Base-by-base conservation (phyloP, 2,329 filamentous ascomycete species). In the Epichloe bromicola region DNA sequence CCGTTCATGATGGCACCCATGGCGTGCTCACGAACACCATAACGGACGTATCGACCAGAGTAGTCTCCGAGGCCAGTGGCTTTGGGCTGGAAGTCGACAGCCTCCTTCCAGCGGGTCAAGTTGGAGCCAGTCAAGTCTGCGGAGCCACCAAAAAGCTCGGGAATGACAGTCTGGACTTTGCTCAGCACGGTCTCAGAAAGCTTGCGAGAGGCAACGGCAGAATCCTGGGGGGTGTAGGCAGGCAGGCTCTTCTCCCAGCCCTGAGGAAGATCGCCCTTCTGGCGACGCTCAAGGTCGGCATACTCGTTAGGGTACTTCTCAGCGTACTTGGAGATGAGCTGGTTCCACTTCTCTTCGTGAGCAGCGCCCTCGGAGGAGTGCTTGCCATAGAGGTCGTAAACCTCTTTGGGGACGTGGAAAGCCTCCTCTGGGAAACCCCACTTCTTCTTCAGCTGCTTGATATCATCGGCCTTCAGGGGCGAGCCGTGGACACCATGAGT, bases 101-200 rank as follows among this genome's bases (percentile, higher is more conserved):
- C 91, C 51, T 82, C 80, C 86, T 97, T 98, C 89, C 90, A 96
- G 69, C 90, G 84, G 61, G 93, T 98, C 76, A 97, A 85, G 82
- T 98, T 98, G 68, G 93, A 97, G 67, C 88, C 88, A 68, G 93
- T 98, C 78, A 98, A 72, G 79, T 98, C 93, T 62, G 93, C 93
- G 58, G 93, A 98, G 63, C 93, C 93, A 68, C 91, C 95, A 55
- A 98, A 72, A 53, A 98, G 83, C 73, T 97, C 93, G 59, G 93
- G 93, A 51, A 98, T 67, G 58, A 75, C 80, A 48, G 78, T 72
- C 76, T 95, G 82, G 63, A 98, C 84, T 71, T 90, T 91, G 75
- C 85, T 78, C 58, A 98, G 82, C 53, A 97, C 90, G 54, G 80
- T 85, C 80, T 98, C 91, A 58, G 91, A 97, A 54, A 97, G 85